Percentiles rank a stretch among this genome's conserved stretches.
phyloP scores from a whole-genome alignment of 2,329 filamentous ascomycete species.

The Chaetomiaceae sp. region DNA sequence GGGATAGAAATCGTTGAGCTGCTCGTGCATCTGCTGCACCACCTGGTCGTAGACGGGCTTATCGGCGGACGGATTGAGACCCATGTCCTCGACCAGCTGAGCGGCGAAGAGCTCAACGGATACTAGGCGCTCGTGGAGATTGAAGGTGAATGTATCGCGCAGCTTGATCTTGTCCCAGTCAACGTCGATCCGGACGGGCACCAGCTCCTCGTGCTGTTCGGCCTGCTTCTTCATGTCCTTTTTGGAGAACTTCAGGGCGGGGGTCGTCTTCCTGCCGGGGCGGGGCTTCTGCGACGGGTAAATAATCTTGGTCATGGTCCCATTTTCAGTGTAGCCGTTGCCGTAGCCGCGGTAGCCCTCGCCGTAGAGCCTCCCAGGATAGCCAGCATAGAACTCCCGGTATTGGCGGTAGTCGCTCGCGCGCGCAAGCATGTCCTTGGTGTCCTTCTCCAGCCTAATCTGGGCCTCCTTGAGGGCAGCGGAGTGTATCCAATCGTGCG shows the following conservation, averaged over 20 bases:
- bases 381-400: conserved; percentile 52
- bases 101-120: conserved; percentile 77
- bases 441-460: conserved; percentile 51
- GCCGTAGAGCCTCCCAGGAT: conserved; percentile 57
- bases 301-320: conserved; percentile 63
- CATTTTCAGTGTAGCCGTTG: conserved; percentile 75
- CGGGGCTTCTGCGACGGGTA: conserved; percentile 76
- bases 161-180: conserved; percentile 95
- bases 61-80: conserved; percentile 66
- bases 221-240: conserved; percentile 82
- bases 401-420: conserved; percentile 65
- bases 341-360: conserved; percentile 84
- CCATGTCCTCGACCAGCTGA: conserved; percentile 88
- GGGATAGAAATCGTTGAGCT: conserved; percentile 89
- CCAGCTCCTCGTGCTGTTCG: conserved; percentile 85
- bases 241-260: conserved; percentile 66
- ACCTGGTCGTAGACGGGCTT: conserved; percentile 60
- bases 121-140: conserved; percentile 84
- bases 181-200: conserved; percentile 86
- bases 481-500: conserved; percentile 51
- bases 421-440: conserved; percentile 61
- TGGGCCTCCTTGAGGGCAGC: conserved; percentile 49
- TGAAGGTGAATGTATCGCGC: conserved; percentile 98
- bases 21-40: conserved; percentile 72
- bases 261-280: conserved; percentile 71